Percentiles rank a stretch among this genome's conserved stretches.
Evolutionary conservation across 2,329 filamentous ascomycete species (phyloP).

Genomic region (Ophiostoma himal-ulmi): DNA sequence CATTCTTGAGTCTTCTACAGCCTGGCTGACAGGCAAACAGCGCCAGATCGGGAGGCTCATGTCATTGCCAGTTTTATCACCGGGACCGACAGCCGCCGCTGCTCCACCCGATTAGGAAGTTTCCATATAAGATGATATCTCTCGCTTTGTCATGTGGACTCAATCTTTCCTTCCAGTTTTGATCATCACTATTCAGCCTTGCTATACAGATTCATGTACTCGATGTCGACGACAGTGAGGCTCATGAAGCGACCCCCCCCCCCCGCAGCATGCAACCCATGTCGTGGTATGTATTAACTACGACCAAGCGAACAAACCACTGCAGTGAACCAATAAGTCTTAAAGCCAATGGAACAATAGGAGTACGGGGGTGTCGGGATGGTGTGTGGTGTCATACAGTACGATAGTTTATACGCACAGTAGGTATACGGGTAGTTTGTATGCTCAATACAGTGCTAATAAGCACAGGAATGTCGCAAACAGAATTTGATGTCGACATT

Average conservation of each 20-base stretch:
- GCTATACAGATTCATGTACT: neutral
- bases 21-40: neutral
- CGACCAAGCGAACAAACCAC: neutral
- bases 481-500: conserved; percentile 29
- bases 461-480: conserved; percentile 1
- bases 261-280: conserved; percentile 11
- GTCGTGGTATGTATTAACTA: neutral
- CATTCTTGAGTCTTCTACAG: neutral
- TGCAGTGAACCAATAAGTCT: conserved; percentile 3
- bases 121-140: conserved; percentile 11
- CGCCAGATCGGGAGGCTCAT: conserved; percentile 6
- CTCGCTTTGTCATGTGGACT: neutral
- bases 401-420: neutral
- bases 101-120: conserved; percentile 16
- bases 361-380: conserved; percentile 2
- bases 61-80: neutral
- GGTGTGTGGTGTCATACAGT: conserved; percentile 8
- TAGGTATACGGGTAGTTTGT: neutral
- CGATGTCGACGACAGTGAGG: neutral
- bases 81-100: conserved; percentile 23
- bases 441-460: conserved; percentile 13
- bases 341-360: conserved; percentile 6
- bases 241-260: neutral
- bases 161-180: neutral
- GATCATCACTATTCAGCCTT: neutral